Evolutionary conservation across 306 rosid genomes (phyloP).

Genomic region (Sesbania bispinosa): DNA sequence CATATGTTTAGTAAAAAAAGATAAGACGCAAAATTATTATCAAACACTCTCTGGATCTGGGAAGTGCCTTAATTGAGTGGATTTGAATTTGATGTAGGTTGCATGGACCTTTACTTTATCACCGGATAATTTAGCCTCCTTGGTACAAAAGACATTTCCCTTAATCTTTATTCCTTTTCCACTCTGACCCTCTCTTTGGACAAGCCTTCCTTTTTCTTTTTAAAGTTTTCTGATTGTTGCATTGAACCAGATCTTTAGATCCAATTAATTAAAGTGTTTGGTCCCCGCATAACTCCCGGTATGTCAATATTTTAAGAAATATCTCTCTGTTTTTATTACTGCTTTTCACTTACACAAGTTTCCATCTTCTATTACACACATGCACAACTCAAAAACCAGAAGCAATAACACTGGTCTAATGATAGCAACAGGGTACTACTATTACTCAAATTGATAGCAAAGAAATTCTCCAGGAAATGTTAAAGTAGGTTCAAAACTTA

Average conservation of each 20-base stretch:
- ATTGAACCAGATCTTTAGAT: constrained; percentile 19
- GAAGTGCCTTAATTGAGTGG: no score
- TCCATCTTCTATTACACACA: not conserved
- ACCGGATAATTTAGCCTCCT: not conserved
- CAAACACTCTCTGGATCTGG: no score
- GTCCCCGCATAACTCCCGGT: not conserved
- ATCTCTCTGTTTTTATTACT: not conserved
- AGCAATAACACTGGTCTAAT: not conserved
- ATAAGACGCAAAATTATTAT: no score
- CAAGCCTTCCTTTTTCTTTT: constrained; percentile 31
- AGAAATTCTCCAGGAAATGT: not conserved
- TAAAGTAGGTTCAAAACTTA: not conserved
- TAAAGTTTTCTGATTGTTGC: constrained; percentile 12
- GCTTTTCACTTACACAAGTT: not conserved
- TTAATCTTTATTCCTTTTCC: constrained; percentile 11
- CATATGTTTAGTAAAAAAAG: no score
- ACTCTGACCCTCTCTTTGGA: constrained; percentile 3
- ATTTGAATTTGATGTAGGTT: constrained; percentile 4
- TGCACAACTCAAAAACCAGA: not conserved
- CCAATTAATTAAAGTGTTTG: not conserved
- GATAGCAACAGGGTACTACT: not conserved
- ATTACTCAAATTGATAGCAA: not conserved
- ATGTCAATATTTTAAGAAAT: not conserved
- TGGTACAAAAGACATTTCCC: constrained; percentile 2
- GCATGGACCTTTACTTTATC: constrained; percentile 5